Evolutionary conservation across 352 stramenopile species (phyloP).

Genomic region (Chrysophaeum taylorii): DNA sequence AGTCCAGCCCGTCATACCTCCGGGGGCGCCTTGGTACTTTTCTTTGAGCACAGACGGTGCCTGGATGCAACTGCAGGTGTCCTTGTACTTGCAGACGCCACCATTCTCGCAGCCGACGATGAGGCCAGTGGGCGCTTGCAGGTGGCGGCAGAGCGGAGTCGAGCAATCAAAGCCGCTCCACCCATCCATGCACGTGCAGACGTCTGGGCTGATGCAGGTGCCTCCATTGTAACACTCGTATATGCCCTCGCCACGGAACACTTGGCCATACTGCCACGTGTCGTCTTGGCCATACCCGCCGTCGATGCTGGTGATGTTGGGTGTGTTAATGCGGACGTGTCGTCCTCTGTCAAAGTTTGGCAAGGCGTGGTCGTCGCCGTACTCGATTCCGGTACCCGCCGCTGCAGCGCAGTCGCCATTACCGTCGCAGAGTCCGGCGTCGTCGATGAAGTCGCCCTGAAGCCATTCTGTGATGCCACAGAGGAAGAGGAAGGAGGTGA

Average conservation of each 20-base stretch:
- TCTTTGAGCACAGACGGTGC: slow-evolving; percentile 66
- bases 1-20: slow-evolving; percentile 75
- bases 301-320: slow-evolving; percentile 51
- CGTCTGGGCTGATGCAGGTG: slow-evolving; percentile 67
- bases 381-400: not conserved
- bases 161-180: slow-evolving; percentile 19
- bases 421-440: slow-evolving; percentile 36
- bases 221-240: slow-evolving; percentile 85
- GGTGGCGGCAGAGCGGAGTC: no score
- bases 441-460: slow-evolving; percentile 77
- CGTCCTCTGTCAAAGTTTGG: slow-evolving; percentile 52
- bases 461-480: slow-evolving; percentile 75
- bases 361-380: slow-evolving; percentile 30
- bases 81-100: slow-evolving; percentile 77
- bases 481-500: slow-evolving; percentile 48
- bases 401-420: slow-evolving; percentile 32
- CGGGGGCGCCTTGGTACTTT: slow-evolving; percentile 53
- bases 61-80: slow-evolving; percentile 78
- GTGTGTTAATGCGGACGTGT: slow-evolving; percentile 71
- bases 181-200: slow-evolving; percentile 34
- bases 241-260: slow-evolving; percentile 70
- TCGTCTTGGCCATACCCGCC: slow-evolving; percentile 47
- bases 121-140: not conserved
- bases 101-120: slow-evolving; percentile 66
- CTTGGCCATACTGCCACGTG: slow-evolving; percentile 52